A percentile compares a stretch with the other conserved stretches of the same genome.
These are phyloP conservation scores for Lactarius akahatsu DNA, from an alignment of 768 basidiomycete species.

Conservation along the genomic window DNA sequence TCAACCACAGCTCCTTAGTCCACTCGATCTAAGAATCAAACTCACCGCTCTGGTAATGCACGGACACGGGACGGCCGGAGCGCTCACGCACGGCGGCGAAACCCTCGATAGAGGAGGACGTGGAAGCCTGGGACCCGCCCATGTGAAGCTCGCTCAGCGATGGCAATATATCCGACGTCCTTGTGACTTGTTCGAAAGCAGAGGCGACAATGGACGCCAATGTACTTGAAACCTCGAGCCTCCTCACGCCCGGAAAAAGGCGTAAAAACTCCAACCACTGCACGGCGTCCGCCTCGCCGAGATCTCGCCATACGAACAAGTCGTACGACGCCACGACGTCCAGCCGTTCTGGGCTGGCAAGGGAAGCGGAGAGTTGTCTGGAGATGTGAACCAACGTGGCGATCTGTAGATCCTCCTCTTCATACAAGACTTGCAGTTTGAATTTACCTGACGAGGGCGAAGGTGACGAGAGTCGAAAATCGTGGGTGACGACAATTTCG, in stretches of 20 bases:
- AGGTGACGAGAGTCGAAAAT: neutral
- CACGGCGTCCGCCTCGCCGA: neutral
- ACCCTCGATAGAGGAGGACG: neutral
- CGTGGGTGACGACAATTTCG: neutral
- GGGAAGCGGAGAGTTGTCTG: neutral
- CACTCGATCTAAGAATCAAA: neutral
- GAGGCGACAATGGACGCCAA: neutral
- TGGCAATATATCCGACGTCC: neutral
- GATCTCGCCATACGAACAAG: neutral
- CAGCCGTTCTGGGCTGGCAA: neutral
- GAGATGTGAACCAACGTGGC: slow-evolving; percentile 1
- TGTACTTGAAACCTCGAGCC: neutral
- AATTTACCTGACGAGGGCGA: neutral
- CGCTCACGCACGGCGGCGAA: neutral
- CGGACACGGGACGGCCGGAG: neutral
- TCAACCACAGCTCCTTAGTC: neutral
- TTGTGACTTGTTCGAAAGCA: neutral
- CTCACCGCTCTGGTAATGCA: neutral
- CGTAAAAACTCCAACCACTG: slow-evolving; percentile 13
- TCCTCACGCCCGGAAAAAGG: neutral
- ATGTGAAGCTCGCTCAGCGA: slow-evolving; percentile 2
- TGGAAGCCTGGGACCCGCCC: neutral
- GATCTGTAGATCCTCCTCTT: neutral
- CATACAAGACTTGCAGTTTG: neutral
- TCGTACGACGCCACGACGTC: neutral